Evolutionary conservation across 768 basidiomycete genomes (phyloP).

Genomic region (Boletus subcaerulescens): DNA sequence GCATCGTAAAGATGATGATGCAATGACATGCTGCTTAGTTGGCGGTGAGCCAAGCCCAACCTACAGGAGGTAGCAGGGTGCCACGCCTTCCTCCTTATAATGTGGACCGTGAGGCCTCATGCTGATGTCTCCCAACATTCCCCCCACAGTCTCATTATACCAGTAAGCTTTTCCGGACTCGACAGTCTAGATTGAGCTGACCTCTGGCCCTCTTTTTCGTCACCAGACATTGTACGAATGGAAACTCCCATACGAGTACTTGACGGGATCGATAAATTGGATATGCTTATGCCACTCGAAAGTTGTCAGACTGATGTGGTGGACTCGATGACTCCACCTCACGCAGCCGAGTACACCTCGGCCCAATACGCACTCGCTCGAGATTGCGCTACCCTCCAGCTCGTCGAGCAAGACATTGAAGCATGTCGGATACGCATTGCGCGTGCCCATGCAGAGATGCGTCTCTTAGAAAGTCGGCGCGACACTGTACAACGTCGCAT

Average conservation of each 20-base stretch:
- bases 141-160: neutral
- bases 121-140: neutral
- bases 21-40: neutral
- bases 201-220: neutral
- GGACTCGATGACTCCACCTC: constrained; percentile 24
- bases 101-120: neutral
- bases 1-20: neutral
- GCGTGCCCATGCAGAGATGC: constrained; percentile 13
- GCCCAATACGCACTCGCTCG: constrained; percentile 18
- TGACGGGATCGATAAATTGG: neutral
- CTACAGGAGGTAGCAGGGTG: no score
- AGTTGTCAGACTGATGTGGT: constrained; percentile 11
- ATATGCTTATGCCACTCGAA: neutral
- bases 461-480: constrained; percentile 20
- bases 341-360: constrained; percentile 14
- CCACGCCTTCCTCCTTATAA: constrained; percentile 6
- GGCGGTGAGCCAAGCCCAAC: constrained; percentile 13
- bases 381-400: constrained; percentile 15
- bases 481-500: constrained; percentile 13
- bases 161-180: constrained; percentile 5
- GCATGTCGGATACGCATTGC: constrained; percentile 16
- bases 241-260: neutral
- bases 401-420: constrained; percentile 16
- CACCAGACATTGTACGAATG: neutral
- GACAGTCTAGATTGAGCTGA: neutral